A percentile compares a stretch with the other conserved stretches of the same genome.
phyloP scores from a whole-genome alignment of 768 basidiomycete genomes.

The Tulasnella sp. region DNA sequence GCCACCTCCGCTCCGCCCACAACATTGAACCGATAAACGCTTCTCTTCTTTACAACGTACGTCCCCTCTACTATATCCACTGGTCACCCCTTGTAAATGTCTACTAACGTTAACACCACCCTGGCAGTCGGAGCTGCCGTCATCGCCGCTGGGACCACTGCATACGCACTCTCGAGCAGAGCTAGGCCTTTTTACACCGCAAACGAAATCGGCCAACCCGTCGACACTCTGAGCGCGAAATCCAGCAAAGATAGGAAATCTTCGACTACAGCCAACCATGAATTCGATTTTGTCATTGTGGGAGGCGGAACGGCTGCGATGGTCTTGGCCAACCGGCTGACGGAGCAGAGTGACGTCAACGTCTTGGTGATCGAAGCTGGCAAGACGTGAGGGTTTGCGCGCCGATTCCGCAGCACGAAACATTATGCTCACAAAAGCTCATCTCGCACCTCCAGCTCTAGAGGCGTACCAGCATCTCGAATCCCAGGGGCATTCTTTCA shows the following conservation, averaged over 20 bases:
- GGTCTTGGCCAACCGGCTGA: slow-evolving; percentile 38
- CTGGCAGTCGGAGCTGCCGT: not conserved
- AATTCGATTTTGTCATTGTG: slow-evolving; percentile 36
- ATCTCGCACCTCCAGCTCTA: not conserved
- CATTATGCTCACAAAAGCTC: not conserved
- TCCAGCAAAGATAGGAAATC: not conserved
- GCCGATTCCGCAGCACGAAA: not conserved
- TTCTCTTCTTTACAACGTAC: not conserved
- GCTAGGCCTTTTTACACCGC: not conserved
- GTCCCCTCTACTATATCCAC: not conserved
- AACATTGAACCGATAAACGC: not conserved
- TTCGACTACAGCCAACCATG: not conserved
- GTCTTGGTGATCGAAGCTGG: slow-evolving; percentile 36
- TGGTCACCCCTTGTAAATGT: not conserved
- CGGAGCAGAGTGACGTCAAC: slow-evolving; percentile 36
- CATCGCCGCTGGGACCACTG: not conserved
- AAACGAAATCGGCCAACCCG: not conserved
- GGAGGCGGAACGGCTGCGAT: slow-evolving; percentile 41
- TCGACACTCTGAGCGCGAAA: not conserved
- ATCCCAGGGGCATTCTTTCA: slow-evolving; percentile 5
- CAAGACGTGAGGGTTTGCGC: slow-evolving; percentile 15
- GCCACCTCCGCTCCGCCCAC: not conserved
- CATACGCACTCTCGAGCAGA: not conserved
- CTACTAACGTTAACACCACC: not conserved
- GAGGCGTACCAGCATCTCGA: not conserved